Evolutionary conservation across 257 asterid genomes (phyloP).

Genomic region (Primulina tabacum): DNA sequence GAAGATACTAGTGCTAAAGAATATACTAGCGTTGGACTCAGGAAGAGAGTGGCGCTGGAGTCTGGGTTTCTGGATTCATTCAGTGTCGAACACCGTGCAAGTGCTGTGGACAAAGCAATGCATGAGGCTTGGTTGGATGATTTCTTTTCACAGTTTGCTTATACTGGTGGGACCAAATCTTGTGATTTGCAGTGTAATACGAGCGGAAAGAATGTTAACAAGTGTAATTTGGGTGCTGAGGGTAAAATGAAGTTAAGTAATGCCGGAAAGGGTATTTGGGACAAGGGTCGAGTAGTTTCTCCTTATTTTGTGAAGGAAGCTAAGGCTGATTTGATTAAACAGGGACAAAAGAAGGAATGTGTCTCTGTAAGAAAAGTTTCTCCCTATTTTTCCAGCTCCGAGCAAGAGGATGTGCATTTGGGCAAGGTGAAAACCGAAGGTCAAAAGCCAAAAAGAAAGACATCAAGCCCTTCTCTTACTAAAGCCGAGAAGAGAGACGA

Average conservation of each 20-base stretch:
- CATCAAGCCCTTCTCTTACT: conserved; percentile 33
- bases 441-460: conserved; percentile 21
- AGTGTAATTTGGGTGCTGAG: conserved; percentile 1
- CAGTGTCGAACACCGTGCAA: neutral
- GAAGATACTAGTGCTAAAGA: conserved; percentile 14
- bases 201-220: conserved; percentile 5
- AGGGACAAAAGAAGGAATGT: conserved; percentile 12
- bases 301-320: conserved; percentile 42
- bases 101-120: conserved; percentile 8
- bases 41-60: conserved; percentile 19
- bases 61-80: neutral
- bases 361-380: conserved; percentile 28
- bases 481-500: conserved; percentile 55
- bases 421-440: neutral
- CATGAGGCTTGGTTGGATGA: conserved; percentile 27
- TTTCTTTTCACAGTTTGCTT: conserved; percentile 23
- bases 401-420: conserved; percentile 23
- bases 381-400: conserved; percentile 30
- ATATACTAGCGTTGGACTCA: neutral
- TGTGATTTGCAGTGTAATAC: neutral
- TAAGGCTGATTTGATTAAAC: conserved; percentile 4
- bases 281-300: conserved; percentile 40
- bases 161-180: conserved; percentile 28
- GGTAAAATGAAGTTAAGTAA: conserved; percentile 8
- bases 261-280: conserved; percentile 12